These are phyloP conservation scores for Ceratocystiopsis sp. DNA, from an alignment of 2,329 filamentous ascomycete genomes.

Conservation along the genomic window DNA sequence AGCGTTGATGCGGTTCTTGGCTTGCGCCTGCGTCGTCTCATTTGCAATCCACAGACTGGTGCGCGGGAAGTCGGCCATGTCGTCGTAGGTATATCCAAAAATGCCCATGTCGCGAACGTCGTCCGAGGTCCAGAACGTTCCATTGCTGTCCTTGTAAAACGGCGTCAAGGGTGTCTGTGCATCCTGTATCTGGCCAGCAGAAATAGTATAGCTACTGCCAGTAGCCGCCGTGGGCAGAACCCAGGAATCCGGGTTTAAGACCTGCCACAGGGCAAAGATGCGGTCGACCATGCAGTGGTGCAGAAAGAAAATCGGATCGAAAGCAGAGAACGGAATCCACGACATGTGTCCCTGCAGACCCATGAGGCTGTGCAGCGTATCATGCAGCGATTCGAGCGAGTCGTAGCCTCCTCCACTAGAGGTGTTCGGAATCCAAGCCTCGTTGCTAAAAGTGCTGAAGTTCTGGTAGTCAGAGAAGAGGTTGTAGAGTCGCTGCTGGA, in stretches of 20 bases:
- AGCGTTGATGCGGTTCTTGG: constrained; percentile 37
- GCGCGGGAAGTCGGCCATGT: constrained; percentile 21
- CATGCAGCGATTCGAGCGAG: constrained; percentile 48
- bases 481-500: constrained; percentile 48
- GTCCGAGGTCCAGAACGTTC: constrained; percentile 52
- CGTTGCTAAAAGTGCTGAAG: constrained; percentile 53
- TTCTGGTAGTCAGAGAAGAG: constrained; percentile 51
- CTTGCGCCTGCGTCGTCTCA: constrained; percentile 20
- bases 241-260: constrained; percentile 51
- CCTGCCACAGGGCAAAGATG: constrained; percentile 61
- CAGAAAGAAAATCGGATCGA: constrained; percentile 64
- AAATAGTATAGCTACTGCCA: constrained; percentile 44
- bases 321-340: constrained; percentile 54
- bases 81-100: constrained; percentile 63
- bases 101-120: constrained; percentile 37
- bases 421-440: constrained; percentile 37
- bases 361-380: constrained; percentile 41
- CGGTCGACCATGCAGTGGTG: constrained; percentile 66
- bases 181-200: constrained; percentile 35
- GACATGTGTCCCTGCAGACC: constrained; percentile 52
- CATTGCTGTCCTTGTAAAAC: constrained; percentile 41
- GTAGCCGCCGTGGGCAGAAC: constrained; percentile 36
- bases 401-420: constrained; percentile 34
- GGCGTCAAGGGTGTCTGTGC: constrained; percentile 44
- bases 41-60: constrained; percentile 13